Conservation (phyloP, 768 basidiomycete genomes). For the Hypsizygus marmoreus region DNA sequence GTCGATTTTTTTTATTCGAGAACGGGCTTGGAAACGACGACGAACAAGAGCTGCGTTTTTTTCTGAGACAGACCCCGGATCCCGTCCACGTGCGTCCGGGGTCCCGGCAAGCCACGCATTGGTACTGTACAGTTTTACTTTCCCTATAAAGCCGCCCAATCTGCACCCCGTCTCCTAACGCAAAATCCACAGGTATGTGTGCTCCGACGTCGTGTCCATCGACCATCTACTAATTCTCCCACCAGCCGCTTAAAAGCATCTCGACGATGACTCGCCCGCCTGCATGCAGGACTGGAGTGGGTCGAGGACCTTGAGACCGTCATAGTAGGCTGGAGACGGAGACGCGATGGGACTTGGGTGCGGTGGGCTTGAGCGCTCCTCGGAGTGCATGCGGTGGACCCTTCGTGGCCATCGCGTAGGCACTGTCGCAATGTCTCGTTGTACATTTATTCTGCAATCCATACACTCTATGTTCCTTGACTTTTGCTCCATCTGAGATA, state of each 20-base stretch:
- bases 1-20: conserved; percentile 9
- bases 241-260: conserved; percentile 83
- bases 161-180: conserved; percentile 38
- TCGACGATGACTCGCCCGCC: conserved; percentile 82
- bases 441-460: conserved; percentile 49
- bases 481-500: conserved; percentile 1
- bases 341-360: conserved; percentile 86
- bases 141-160: conserved; percentile 13
- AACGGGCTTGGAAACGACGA: conserved; percentile 5
- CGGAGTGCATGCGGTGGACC: conserved; percentile 37
- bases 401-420: conserved; percentile 73
- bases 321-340: conserved; percentile 74
- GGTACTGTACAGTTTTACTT: conserved; percentile 50
- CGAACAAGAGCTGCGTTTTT: conserved; percentile 10
- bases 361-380: conserved; percentile 46
- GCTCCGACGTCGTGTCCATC: background rate
- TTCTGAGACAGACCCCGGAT: conserved; percentile 18
- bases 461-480: background rate
- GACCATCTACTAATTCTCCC: conserved; percentile 16
- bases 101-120: conserved; percentile 45
- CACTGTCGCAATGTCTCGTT: conserved; percentile 88
- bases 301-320: conserved; percentile 92
- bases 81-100: conserved; percentile 34
- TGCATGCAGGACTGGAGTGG: conserved; percentile 60
- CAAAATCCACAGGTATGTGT: conserved; percentile 64